Evolutionary conservation across 179 eudicot genomes (phyloP), one percentile per base, ranked within the genome.

Genomic region (Silene coronaria): DNA sequence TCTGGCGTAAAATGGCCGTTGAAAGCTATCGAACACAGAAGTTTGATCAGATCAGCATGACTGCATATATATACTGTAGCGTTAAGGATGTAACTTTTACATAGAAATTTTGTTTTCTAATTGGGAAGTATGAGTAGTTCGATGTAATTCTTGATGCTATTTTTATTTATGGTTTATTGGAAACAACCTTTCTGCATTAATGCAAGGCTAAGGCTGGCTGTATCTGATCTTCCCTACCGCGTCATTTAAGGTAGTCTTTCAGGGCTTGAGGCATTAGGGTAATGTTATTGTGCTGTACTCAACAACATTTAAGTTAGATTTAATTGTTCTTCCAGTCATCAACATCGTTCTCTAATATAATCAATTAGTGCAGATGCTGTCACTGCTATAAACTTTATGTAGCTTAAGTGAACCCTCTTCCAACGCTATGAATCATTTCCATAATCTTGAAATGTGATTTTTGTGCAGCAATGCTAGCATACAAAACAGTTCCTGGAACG

Each of bases 401-500:
- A 42, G 48, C 48, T 10, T 11, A 42, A 42, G 58, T 53, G 58
- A 53, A 53, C 58, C 16, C 21, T 53, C n/a, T n/a, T n/a, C 45
- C 45, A 38, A 38, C 2, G 62, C 24, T 21, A 58, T 58, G 32
- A 22, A 22, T 32, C 63, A 14, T n/a, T 67, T 45, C 19, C 63
- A 48, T 22, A 70, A 51, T 27, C 38, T 13, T 72, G 38, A 28
- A 4, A 0, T 60, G 51, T 38, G 72, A 28, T 75, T 65, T 69
- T 13, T 51, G 13, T 85, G 90, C 89, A 95, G 99, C 97, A 13
- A 89, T 95, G 91, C 82, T 95, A 72, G 97, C 97, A 53, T 92
- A 90, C 91, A 95, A 92, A 83, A 92, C 97, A 0, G 84, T 92
- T 36, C 75, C 96, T 36, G 99, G 99, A 82, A 91, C 91, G 28